Evolutionary conservation across 2,329 filamentous ascomycete genomes (phyloP).

Genomic region (Beauveria caledonica): DNA sequence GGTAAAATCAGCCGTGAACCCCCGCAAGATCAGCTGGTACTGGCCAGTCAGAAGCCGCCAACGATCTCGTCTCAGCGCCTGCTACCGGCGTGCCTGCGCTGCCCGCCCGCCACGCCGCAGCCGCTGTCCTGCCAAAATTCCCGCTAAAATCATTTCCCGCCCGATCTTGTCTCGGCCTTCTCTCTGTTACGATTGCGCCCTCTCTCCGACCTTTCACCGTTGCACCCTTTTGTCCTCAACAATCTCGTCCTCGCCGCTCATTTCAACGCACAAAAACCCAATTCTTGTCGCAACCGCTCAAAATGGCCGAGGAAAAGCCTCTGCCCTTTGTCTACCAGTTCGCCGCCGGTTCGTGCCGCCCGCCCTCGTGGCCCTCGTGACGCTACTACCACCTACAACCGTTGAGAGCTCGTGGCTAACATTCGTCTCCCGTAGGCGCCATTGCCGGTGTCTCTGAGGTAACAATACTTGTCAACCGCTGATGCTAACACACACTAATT

Average conservation of each 20-base stretch:
- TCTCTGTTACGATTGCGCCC: background rate
- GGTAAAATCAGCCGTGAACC: too few species aligned
- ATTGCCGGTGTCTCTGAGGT: constrained; percentile 97
- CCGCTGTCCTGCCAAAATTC: background rate
- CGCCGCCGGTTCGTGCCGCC: constrained; percentile 60
- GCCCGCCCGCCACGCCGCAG: background rate
- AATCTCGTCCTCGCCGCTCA: background rate
- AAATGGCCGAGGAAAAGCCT: constrained; percentile 62
- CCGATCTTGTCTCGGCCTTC: background rate
- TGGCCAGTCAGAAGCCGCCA: background rate
- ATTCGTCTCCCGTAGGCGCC: constrained; percentile 50
- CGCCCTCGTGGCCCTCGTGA: background rate
- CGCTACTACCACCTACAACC: background rate
- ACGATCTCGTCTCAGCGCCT: background rate
- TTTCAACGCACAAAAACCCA: background rate
- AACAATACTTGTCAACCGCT: constrained; percentile 11
- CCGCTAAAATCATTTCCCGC: constrained; percentile 2
- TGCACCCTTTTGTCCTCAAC: background rate
- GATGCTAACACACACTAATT: background rate
- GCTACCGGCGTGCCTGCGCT: background rate
- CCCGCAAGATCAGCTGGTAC: too few species aligned
- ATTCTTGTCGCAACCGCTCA: constrained; percentile 23
- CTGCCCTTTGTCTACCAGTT: constrained; percentile 94
- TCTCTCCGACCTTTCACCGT: constrained; percentile 10
- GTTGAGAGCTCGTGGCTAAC: constrained; percentile 11